These are phyloP conservation scores for Trichoderma parareesei DNA, from an alignment of 495 filamentous ascomycete species.

Conservation along the genomic window DNA sequence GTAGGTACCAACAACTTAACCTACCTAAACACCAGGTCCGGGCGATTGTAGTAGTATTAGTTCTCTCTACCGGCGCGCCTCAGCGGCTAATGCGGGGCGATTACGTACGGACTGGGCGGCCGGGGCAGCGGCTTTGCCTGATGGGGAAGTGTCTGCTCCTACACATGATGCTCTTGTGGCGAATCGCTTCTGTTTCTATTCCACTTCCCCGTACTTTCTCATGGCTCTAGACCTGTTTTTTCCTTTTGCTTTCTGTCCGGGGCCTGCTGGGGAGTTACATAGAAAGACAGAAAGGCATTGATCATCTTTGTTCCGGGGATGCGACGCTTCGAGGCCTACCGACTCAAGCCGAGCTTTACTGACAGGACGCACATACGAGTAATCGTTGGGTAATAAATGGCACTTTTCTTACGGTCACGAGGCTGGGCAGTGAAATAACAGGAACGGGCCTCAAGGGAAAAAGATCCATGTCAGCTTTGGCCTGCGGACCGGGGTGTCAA, in stretches of 20 bases:
- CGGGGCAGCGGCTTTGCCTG: neutral
- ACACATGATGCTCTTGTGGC: neutral
- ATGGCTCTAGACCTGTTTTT: too few species aligned
- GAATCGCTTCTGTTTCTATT: neutral
- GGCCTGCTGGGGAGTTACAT: too few species aligned
- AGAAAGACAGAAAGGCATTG: too few species aligned
- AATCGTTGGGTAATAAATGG: neutral
- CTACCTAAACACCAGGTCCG: too few species aligned
- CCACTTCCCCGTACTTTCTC: neutral
- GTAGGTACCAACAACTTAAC: too few species aligned
- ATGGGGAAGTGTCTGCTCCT: neutral
- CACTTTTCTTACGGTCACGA: neutral
- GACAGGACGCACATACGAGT: too few species aligned
- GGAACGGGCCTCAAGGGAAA: neutral
- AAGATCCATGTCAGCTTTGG: neutral
- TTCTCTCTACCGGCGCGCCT: neutral
- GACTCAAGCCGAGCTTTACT: too few species aligned
- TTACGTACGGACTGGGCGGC: conserved; percentile 3
- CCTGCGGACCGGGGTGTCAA: too few species aligned
- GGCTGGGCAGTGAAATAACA: conserved; percentile 2
- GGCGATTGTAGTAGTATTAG: neutral
- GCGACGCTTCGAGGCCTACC: too few species aligned
- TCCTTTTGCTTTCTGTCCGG: too few species aligned
- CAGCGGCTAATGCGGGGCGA: neutral
- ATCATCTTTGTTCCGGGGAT: too few species aligned